Conservation (phyloP, 2,329 filamentous ascomycete genomes). For the Ramularia endophylla region DNA sequence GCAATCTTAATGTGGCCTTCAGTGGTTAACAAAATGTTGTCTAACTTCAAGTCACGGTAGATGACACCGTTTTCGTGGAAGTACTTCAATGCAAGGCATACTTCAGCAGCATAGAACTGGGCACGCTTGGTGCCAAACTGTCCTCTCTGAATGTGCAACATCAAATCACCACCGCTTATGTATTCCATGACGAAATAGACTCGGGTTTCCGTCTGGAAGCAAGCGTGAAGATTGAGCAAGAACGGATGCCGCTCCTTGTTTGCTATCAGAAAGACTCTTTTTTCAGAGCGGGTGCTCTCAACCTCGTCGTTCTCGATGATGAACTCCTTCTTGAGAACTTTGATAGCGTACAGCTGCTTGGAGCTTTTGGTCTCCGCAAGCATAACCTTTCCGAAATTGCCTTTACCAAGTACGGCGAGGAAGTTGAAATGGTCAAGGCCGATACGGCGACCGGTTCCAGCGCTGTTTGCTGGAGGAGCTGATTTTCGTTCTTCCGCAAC, state of each 20-base stretch:
- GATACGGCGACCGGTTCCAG: constrained; percentile 75
- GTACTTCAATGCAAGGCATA: constrained; percentile 95
- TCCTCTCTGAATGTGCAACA: constrained; percentile 97
- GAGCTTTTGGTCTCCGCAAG: constrained; percentile 92
- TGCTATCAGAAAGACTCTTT: constrained; percentile 92
- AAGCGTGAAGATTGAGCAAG: constrained; percentile 88
- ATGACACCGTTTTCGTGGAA: constrained; percentile 99
- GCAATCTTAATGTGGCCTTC: constrained; percentile 99
- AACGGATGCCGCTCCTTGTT: constrained; percentile 98
- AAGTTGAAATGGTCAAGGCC: constrained; percentile 99
- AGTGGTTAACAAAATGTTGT: constrained; percentile 87
- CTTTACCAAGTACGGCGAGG: constrained; percentile 93
- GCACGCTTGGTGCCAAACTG: constrained; percentile 94
- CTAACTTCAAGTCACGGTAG: constrained; percentile 75
- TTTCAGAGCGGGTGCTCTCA: constrained; percentile 94
- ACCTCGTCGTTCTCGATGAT: constrained; percentile 99
- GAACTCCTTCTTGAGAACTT: constrained; percentile 99
- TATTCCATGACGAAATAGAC: constrained; percentile 99
- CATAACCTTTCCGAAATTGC: constrained; percentile 99
- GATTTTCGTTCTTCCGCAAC: constrained; percentile 46
- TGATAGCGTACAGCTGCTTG: constrained; percentile 93
- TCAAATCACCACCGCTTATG: constrained; percentile 94
- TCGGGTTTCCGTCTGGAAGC: constrained; percentile 97
- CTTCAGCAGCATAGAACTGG: constrained; percentile 97
- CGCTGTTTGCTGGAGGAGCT: constrained; percentile 61